Evolutionary conservation across 257 asterid species (phyloP).

Genomic region (Capsicum chinense): DNA sequence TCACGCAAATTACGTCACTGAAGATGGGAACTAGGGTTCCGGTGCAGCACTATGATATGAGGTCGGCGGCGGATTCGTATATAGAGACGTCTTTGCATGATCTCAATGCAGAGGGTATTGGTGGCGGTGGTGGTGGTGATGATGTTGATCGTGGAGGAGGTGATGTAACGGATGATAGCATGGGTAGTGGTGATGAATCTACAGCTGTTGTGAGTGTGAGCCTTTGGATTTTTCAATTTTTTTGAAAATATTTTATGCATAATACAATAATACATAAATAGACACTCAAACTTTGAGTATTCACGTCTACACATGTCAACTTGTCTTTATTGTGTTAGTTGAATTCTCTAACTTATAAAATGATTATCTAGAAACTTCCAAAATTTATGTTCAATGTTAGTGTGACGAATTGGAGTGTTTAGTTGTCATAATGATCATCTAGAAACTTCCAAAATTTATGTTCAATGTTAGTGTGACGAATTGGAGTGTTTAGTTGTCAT

Average conservation of each 20-base stretch:
- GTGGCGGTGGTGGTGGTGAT: constrained; percentile 37
- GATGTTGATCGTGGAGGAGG: constrained; percentile 62
- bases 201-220: constrained; percentile 62
- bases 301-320: not conserved
- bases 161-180: constrained; percentile 64
- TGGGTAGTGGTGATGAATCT: constrained; percentile 65
- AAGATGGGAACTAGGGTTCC: constrained; percentile 78
- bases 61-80: constrained; percentile 73
- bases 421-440: not conserved
- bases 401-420: too few species aligned
- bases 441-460: not conserved
- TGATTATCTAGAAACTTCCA: not conserved
- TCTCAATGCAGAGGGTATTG: constrained; percentile 60
- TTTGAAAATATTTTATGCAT: not conserved
- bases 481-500: too few species aligned
- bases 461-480: not conserved
- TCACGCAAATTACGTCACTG: not conserved
- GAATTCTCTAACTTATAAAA: not conserved
- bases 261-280: not conserved
- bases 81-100: constrained; percentile 78
- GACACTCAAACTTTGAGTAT: not conserved
- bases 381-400: not conserved
- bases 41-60: constrained; percentile 73
- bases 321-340: not conserved
- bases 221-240: not conserved